phyloP scores from a whole-genome alignment of 352 stramenopile species.

The Halophytophthora polymorphica region DNA sequence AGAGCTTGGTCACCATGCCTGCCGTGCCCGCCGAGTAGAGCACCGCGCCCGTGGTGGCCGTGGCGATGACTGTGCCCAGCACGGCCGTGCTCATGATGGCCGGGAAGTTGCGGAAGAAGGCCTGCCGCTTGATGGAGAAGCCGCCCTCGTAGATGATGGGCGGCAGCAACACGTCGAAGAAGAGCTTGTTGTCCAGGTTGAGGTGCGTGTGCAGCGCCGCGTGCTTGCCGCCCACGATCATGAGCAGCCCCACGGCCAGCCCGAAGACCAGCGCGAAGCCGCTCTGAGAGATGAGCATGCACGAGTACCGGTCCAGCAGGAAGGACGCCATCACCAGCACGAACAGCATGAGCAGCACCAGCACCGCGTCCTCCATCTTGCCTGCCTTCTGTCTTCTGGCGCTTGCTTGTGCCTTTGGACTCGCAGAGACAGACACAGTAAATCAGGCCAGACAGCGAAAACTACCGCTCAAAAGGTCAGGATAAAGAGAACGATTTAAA shows the following conservation, averaged over 20 bases:
- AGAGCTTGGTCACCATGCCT: slow-evolving; percentile 67
- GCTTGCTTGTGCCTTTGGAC: slow-evolving; percentile 9
- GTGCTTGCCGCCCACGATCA: slow-evolving; percentile 65
- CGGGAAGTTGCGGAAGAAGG: slow-evolving; percentile 85
- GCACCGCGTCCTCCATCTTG: slow-evolving; percentile 77
- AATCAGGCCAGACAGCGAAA: neutral
- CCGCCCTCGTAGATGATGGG: slow-evolving; percentile 87
- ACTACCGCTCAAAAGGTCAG: too few relatives aligned
- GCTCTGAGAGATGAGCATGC: slow-evolving; percentile 83
- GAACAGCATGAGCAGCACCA: slow-evolving; percentile 84
- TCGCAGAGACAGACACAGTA: neutral
- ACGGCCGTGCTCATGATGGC: slow-evolving; percentile 85
- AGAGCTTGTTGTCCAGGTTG: slow-evolving; percentile 86
- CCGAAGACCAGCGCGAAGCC: slow-evolving; percentile 84
- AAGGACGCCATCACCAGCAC: slow-evolving; percentile 87
- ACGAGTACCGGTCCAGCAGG: slow-evolving; percentile 82
- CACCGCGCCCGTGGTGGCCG: slow-evolving; percentile 68
- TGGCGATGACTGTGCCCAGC: slow-evolving; percentile 74
- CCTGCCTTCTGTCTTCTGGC: slow-evolving; percentile 2
- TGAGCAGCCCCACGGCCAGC: slow-evolving; percentile 62
- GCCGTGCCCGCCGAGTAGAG: slow-evolving; percentile 66
- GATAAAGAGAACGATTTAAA: too few relatives aligned
- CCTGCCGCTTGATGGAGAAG: slow-evolving; percentile 82
- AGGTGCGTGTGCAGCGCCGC: slow-evolving; percentile 69
- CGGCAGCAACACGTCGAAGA: slow-evolving; percentile 83